Evolutionary conservation across 1,139 yeast species (phyloP), one percentile per base, ranked within the genome.

Genomic region (Nakaseomyces bracarensis): DNA sequence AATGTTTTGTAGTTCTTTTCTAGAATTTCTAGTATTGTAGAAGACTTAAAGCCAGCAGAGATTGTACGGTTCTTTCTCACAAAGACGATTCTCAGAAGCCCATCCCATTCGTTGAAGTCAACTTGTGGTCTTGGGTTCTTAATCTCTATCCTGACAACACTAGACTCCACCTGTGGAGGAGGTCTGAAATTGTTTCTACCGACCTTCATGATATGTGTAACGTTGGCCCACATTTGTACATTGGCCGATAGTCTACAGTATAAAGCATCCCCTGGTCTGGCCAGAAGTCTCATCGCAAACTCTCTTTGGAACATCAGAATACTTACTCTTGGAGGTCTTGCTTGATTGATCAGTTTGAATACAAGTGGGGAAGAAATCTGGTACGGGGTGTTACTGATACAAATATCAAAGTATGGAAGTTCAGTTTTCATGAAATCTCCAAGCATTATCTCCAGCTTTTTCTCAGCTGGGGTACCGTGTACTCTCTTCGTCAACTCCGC

Each of bases 161-260:
- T 82, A 0, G 96, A 86, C 64, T 91, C 99, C 46, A 91, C 99
- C 63, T 91, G 91, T 44, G 99, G 99, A 16, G 99, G 99, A 29
- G 99, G 99, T 51, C 96, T 74, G 71, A 91, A 91, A 60, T 91
- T 91, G 63, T 93, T 93, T 60, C 79, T 82, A 25, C 98, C 97
- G 31, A 91, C 98, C 64, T 93, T 93, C 99, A 91, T 91, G 44
- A 91, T 85, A 64, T 91, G 98, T 6, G 95, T 87, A 18, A 93
- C 96, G 51, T 85, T 85, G 18, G 97, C 96, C 97, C 98, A 91
- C 97, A 91, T 89, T 60, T 91, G 98, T 0, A 91, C 97, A 58
- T 91, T 93, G 26, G 95, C 98, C 16, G 95, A 82, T 44, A 91
- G 71, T 55, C 99, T 75, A 64, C 96, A 87, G 67, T 91, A 91